Conservation (phyloP, 306 rosid species). For the Begonia masoniana region DNA sequence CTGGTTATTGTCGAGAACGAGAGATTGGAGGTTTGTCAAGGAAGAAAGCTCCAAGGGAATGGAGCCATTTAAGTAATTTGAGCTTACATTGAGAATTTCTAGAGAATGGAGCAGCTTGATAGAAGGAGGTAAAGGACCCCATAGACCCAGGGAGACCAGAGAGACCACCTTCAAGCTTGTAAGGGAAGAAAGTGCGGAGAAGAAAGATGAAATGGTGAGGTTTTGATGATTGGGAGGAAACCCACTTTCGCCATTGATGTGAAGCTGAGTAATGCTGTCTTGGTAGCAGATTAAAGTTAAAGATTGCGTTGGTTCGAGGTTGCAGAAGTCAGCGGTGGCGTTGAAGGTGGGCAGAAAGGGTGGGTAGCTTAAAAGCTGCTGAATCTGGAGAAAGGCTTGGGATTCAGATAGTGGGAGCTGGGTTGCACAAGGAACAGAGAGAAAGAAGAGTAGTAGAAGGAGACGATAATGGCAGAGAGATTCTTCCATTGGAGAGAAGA, state of each 20-base stretch:
- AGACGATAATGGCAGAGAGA: constrained; percentile 14
- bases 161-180: constrained; percentile 65
- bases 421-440: constrained; percentile 28
- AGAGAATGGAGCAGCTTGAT: constrained; percentile 37
- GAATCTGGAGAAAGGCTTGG: constrained; percentile 44
- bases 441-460: constrained; percentile 25
- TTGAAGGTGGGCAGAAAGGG: constrained; percentile 24
- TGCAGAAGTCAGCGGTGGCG: constrained; percentile 38
- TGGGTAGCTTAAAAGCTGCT: constrained; percentile 55
- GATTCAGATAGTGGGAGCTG: constrained; percentile 37
- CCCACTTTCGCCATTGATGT: constrained; percentile 41
- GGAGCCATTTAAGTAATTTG: constrained; percentile 50
- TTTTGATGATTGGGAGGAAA: constrained; percentile 22
- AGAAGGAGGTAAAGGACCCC: constrained; percentile 58
- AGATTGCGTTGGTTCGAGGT: constrained; percentile 48
- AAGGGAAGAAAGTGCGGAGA: constrained; percentile 32
- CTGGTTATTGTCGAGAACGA: constrained; percentile 59
- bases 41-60: constrained; percentile 45
- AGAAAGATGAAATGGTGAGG: constrained; percentile 38
- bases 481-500: constrained; percentile 7
- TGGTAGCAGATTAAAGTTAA: constrained; percentile 68
- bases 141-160: constrained; percentile 55
- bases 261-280: constrained; percentile 57
- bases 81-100: constrained; percentile 68
- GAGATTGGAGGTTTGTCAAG: constrained; percentile 48